Base-by-base conservation (phyloP, 495 filamentous ascomycete species). In the Jackrogersella multiformis region DNA sequence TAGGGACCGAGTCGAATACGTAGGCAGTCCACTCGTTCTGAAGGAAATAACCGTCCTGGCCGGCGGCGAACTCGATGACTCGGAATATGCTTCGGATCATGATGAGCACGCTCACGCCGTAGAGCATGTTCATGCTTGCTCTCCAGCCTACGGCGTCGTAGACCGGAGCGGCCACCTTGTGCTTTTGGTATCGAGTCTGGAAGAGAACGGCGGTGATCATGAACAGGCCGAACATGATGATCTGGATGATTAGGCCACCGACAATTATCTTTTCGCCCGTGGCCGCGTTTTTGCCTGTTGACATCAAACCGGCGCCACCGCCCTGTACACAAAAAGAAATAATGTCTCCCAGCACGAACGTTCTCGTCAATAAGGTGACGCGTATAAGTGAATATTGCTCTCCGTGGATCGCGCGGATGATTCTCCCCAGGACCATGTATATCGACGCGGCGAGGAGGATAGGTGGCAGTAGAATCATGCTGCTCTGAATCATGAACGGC, bases 51-150 rank as follows among this genome's bases (percentile, higher is more conserved):
- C 86, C 86, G 16, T 78, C 72, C 44, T 81, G 74, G 0, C 89
- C 88, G 66, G 84, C 75, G 0, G 84, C 34, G 55, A 87, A 90
- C 73, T 90, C 89, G 13, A 87, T 74, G 2, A 86, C 78, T 13
- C 89, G 81, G 66, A 89, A 82, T 24, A 90, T 71, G 8, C 79
- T 85, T n/a, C 87, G 83, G 2, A 88, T 63, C 52, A 90, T 74
- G 56, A 92, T 89, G 12, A 90, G 76, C 1, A 72, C 71, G 56
- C 83, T 86, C 13, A 80, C 79, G 5, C 49, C 52, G 61, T 88
- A 90, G 1, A 90, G 79, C 41, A 84, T 78, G n/a, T 69, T 52
- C 62, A 92, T 73, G 56, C 86, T 81, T 20, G 75, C 78, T 42
- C 72, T 68, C 87, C 86, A 89, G 9, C 52, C 48, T 13, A 28